Evolutionary conservation across 805 yeast species (phyloP).

Genomic region (Ogataea kodamae): DNA sequence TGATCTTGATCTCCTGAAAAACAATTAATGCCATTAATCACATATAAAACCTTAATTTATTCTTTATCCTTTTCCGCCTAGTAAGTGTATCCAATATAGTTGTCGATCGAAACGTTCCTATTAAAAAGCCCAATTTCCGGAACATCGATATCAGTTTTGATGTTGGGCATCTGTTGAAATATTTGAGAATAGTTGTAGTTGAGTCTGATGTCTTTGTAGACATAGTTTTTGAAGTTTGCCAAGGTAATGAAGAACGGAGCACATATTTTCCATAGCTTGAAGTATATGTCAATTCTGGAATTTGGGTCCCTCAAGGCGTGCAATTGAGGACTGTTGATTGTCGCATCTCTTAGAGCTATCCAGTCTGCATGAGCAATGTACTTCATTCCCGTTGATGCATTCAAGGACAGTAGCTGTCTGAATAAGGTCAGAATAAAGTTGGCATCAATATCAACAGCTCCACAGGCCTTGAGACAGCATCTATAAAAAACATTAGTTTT

Average conservation of each 20-base stretch:
- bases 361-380: constrained; percentile 82
- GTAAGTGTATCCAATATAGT: constrained; percentile 29
- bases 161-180: constrained; percentile 36
- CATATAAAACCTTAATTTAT: constrained; percentile 4
- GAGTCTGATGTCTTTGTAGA: constrained; percentile 43
- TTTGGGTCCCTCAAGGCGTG: constrained; percentile 30
- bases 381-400: constrained; percentile 48
- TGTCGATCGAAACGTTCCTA: constrained; percentile 30
- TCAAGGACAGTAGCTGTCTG: constrained; percentile 37
- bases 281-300: constrained; percentile 51
- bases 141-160: constrained; percentile 38
- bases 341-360: constrained; percentile 80
- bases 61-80: constrained; percentile 7
- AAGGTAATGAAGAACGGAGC: constrained; percentile 46
- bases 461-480: constrained; percentile 68
- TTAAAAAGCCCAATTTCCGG: constrained; percentile 38
- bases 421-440: constrained; percentile 46
- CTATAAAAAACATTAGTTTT: constrained; percentile 70
- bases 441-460: constrained; percentile 53
- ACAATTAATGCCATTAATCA: constrained; percentile 5
- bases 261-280: constrained; percentile 50
- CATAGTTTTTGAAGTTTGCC: constrained; percentile 43
- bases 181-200: constrained; percentile 39
- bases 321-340: constrained; percentile 44
- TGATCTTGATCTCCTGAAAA: background rate